A percentile compares a stretch with the other conserved stretches of the same genome.
phyloP scores from a whole-genome alignment of 257 asterid species.

The Leonotis leonurus region DNA sequence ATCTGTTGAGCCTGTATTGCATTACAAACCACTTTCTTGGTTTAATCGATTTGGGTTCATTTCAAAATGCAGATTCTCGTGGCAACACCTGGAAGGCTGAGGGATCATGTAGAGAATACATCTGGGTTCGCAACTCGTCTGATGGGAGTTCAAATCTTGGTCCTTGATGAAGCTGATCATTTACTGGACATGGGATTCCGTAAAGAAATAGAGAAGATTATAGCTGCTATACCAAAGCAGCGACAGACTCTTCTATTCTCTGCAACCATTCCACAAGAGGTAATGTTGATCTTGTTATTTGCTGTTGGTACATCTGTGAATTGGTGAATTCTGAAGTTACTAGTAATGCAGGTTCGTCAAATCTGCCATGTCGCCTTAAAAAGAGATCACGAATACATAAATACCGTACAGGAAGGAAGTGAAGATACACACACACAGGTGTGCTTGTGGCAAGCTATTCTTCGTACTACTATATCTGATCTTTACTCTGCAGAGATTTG shows the following conservation, averaged over 20 bases:
- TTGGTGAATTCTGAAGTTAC: conserved; percentile 14
- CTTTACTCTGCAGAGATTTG: not conserved
- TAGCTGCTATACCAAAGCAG: conserved; percentile 90
- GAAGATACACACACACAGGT: conserved; percentile 97
- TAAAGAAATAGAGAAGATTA: conserved; percentile 77
- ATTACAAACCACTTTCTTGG: not conserved
- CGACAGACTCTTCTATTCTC: conserved; percentile 96
- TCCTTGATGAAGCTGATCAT: conserved; percentile 98
- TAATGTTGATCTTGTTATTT: conserved; percentile 16
- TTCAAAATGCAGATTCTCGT: conserved; percentile 69
- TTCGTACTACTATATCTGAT: not conserved
- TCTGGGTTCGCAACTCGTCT: conserved; percentile 91
- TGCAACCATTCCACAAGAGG: conserved; percentile 93
- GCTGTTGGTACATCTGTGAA: not conserved
- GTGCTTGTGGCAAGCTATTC: not conserved
- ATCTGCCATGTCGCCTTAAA: conserved; percentile 83
- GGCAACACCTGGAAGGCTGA: conserved; percentile 98
- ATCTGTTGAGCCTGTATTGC: not conserved
- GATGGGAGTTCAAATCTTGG: conserved; percentile 88
- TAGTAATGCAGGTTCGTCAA: conserved; percentile 68
- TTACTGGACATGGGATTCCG: conserved; percentile 97
- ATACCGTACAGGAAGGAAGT: conserved; percentile 87
- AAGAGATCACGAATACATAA: conserved; percentile 86
- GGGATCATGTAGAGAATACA: conserved; percentile 90
- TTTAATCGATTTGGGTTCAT: not conserved